These are phyloP conservation scores for Annulohypoxylon nitens DNA, from an alignment of 495 filamentous ascomycete species.

Conservation along the genomic window DNA sequence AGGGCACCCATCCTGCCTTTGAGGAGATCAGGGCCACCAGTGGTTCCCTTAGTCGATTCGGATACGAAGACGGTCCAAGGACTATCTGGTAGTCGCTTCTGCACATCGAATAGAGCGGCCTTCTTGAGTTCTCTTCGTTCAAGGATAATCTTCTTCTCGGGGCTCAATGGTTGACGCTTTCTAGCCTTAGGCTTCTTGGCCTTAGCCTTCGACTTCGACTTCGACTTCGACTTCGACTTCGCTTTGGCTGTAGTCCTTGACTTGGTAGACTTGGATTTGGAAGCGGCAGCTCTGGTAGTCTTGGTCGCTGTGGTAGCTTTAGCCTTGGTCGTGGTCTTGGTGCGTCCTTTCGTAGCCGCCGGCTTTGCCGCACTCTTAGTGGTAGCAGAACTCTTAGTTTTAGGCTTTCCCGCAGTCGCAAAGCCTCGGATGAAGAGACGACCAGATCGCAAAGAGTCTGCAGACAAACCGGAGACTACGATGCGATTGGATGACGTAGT, in stretches of 20 bases:
- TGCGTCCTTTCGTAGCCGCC: constrained; percentile 22
- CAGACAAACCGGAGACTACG: constrained; percentile 32
- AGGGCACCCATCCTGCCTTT: constrained; percentile 18
- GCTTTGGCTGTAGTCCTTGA: constrained; percentile 13
- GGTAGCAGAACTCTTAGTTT: constrained; percentile 30
- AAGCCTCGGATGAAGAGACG: constrained; percentile 45
- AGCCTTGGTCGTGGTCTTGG: constrained; percentile 23
- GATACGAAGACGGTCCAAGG: constrained; percentile 44
- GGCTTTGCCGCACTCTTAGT: constrained; percentile 27
- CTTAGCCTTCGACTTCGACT: constrained; percentile 32
- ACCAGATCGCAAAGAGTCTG: constrained; percentile 17
- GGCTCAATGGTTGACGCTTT: constrained; percentile 36
- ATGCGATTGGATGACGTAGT: constrained; percentile 35
- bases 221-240: constrained; percentile 24
- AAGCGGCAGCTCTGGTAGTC: constrained; percentile 21
- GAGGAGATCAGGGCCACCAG: not conserved
- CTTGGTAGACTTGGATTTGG: constrained; percentile 34
- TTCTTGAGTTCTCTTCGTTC: constrained; percentile 45
- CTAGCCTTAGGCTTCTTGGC: constrained; percentile 40
- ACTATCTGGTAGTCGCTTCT: constrained; percentile 13
- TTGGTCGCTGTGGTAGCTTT: constrained; percentile 39
- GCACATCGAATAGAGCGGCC: constrained; percentile 49
- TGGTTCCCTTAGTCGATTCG: constrained; percentile 26
- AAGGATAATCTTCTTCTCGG: constrained; percentile 40
- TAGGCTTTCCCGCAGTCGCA: constrained; percentile 39